phyloP scores from a whole-genome alignment of 306 rosid genomes.

The Glycine soja region DNA sequence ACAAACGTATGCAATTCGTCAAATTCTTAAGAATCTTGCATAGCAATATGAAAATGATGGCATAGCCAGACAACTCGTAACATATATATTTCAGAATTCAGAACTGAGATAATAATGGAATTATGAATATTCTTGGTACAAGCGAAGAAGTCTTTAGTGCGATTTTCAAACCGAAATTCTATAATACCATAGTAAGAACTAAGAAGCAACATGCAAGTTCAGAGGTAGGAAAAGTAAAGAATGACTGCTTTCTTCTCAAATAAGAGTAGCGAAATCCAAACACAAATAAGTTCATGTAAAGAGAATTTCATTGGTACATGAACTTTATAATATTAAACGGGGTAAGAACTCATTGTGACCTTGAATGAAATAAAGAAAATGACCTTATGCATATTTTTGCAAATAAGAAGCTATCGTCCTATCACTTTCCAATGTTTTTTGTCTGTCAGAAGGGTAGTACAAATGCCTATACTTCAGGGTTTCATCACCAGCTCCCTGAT shows the following conservation, averaged over 20 bases:
- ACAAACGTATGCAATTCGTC: background rate
- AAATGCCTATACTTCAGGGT: conserved; percentile 58
- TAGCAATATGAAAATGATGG: background rate
- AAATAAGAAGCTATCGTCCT: conserved; percentile 27
- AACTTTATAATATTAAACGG: conserved; percentile 30
- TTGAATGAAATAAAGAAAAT: conserved; percentile 36
- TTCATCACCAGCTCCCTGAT: conserved; percentile 64
- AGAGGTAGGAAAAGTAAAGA: conserved; percentile 15
- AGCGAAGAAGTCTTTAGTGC: background rate
- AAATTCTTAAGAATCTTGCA: conserved; percentile 2
- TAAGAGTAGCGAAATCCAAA: background rate
- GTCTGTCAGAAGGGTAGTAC: conserved; percentile 9
- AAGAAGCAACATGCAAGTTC: background rate
- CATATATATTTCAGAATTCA: background rate
- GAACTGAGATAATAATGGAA: background rate
- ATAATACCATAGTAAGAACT: background rate
- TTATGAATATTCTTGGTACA: background rate
- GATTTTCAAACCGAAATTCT: conserved; percentile 13
- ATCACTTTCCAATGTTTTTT: conserved; percentile 31
- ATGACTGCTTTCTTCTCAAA: conserved; percentile 15
- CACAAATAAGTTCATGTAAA: background rate
- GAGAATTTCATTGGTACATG: conserved; percentile 36
- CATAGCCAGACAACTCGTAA: conserved; percentile 8
- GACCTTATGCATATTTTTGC: conserved; percentile 6
- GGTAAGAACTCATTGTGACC: conserved; percentile 33